Evolutionary conservation across 1,284 basidiomycete genomes (phyloP), one percentile per base, ranked within the genome.

Genomic region (Apiotrichum mycotoxinovorans): DNA sequence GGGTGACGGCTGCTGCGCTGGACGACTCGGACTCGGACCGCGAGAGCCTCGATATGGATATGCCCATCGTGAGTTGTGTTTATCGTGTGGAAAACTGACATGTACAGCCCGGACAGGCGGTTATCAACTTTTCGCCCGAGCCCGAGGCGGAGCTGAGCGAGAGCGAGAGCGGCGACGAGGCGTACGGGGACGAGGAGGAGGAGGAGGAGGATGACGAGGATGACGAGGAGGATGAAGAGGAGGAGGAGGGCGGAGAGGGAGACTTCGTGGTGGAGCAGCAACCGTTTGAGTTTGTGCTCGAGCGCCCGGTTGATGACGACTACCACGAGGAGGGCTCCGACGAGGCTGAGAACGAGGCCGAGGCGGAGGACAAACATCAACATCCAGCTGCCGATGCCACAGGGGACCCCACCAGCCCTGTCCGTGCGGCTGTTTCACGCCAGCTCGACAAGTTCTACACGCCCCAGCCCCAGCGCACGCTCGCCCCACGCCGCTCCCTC

Each of bases 41-140:
- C 7, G 71, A 69, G 18, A 65, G 63, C 3, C 44, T 71, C n/a
- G 69, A 70, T 12, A 65, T 63, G 4, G 72, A 75, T 42, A 34
- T 63, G 17, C 68, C 70, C 2, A 63, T 75, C 26, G 70, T 74
- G 41, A 58, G 70, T 68, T 33, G 7, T 4, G 18, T 14, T 17
- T 25, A 20, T 38, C 17, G 8, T 30, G 0, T 30, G 20, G 23
- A n/a, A 18, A 17, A 20, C 44, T 60, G 54, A 63, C 30, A 0
- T 1, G n/a, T 33, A 11, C 43, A 70, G 66, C 68, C 66, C 7
- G 69, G 66, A 2, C 63, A 64, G 49, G 45, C 50, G 4, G 46
- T 70, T 14, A 49, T 67, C 22, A 50, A 64, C 40, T 61, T 66
- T n/a, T 48, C 46, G 4, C 37, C 51, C 33, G 27, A 26, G 9